Evolutionary conservation across 768 basidiomycete species (phyloP).

Genomic region (Lyophyllum atratum): DNA sequence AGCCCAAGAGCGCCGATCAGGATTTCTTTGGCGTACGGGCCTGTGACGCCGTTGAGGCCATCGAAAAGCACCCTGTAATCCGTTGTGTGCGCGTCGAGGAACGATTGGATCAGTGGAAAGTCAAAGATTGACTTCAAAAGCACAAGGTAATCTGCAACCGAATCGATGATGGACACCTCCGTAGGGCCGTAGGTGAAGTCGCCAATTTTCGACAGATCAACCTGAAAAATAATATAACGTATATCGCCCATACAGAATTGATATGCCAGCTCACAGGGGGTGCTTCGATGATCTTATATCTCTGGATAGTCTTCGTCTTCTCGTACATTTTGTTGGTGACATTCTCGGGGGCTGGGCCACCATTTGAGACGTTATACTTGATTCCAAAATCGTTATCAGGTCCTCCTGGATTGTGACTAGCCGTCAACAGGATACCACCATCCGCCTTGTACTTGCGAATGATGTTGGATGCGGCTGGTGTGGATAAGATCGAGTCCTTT

Average conservation of each 20-base stretch:
- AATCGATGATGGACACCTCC: conserved; percentile 90
- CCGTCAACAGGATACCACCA: conserved; percentile 96
- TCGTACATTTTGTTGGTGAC: conserved; percentile 97
- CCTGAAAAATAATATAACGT: conserved; percentile 37
- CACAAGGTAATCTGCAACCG: conserved; percentile 84
- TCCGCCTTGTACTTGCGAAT: conserved; percentile 96
- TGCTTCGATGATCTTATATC: conserved; percentile 83
- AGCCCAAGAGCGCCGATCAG: conserved; percentile 84
- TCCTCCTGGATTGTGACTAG: conserved; percentile 97
- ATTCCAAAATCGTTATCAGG: conserved; percentile 99
- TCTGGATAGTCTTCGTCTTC: conserved; percentile 82
- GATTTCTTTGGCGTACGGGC: conserved; percentile 91
- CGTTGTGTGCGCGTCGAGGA: conserved; percentile 68
- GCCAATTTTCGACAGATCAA: conserved; percentile 85
- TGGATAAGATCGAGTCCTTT: conserved; percentile 89
- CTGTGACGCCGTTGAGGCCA: conserved; percentile 94
- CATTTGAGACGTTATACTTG: conserved; percentile 98
- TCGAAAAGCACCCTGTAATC: conserved; percentile 92
- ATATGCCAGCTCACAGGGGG: conserved; percentile 56
- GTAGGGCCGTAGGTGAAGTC: conserved; percentile 80
- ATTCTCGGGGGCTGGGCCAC: conserved; percentile 94
- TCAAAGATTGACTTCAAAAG: conserved; percentile 92
- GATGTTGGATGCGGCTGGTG: conserved; percentile 94
- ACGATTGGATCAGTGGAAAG: conserved; percentile 87
- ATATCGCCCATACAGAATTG: neutral